Percentiles rank a stretch among this genome's conserved stretches.
Evolutionary conservation across 768 basidiomycete species (phyloP).

Genomic region (Tubosaeta sp.): DNA sequence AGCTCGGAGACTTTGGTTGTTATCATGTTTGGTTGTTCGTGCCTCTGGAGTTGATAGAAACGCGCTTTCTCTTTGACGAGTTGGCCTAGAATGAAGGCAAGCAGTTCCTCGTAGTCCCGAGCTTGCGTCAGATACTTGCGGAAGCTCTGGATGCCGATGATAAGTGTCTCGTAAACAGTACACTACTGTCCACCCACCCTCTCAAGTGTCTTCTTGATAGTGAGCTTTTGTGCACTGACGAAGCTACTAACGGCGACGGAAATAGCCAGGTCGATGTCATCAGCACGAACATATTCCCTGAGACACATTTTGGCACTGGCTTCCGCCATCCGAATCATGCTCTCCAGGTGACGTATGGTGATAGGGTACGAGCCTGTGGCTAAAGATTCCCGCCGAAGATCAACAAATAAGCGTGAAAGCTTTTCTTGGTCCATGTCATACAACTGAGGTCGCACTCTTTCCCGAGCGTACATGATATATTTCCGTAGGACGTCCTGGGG

Average conservation of each 20-base stretch:
- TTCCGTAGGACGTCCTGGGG: slow-evolving; percentile 95
- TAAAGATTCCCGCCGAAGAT: slow-evolving; percentile 91
- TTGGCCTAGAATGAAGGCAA: slow-evolving; percentile 91
- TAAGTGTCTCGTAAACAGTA: slow-evolving; percentile 8
- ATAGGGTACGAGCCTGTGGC: slow-evolving; percentile 99
- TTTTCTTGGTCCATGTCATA: slow-evolving; percentile 97
- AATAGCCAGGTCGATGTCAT: slow-evolving; percentile 97
- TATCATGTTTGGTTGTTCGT: slow-evolving; percentile 74
- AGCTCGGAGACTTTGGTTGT: slow-evolving; percentile 76
- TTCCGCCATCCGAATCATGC: slow-evolving; percentile 99
- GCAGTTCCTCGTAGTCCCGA: slow-evolving; percentile 91
- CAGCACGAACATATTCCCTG: slow-evolving; percentile 90
- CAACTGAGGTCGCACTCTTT: slow-evolving; percentile 88
- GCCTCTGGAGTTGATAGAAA: slow-evolving; percentile 71
- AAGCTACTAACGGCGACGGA: slow-evolving; percentile 94
- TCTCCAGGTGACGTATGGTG: slow-evolving; percentile 95
- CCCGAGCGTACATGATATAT: slow-evolving; percentile 98
- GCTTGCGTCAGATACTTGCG: slow-evolving; percentile 96
- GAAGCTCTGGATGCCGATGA: slow-evolving; percentile 62
- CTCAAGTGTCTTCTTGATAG: slow-evolving; percentile 96
- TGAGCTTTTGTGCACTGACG: slow-evolving; percentile 95
- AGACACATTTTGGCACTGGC: slow-evolving; percentile 98
- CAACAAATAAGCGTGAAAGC: slow-evolving; percentile 87
- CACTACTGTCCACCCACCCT: slow-evolving; percentile 45
- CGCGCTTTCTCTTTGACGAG: slow-evolving; percentile 91